A percentile compares a stretch with the other conserved stretches of the same genome.
Evolutionary conservation across 1,284 basidiomycete genomes (phyloP).

Genomic region (Golubevia pallescens): DNA sequence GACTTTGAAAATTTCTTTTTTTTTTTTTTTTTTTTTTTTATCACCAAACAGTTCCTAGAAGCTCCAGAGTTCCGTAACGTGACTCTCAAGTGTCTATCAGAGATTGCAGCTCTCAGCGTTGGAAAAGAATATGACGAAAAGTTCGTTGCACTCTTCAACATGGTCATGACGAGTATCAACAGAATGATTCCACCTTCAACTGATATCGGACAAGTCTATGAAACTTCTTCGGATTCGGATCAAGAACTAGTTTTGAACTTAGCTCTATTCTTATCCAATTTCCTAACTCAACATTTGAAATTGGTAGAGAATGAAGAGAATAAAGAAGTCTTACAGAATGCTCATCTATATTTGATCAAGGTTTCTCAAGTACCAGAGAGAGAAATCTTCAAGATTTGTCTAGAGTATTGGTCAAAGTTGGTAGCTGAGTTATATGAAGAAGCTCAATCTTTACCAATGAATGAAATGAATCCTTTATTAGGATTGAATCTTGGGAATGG

Average conservation of each 20-base stretch:
- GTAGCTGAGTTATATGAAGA: slow-evolving; percentile 98
- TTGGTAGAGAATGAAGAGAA: slow-evolving; percentile 90
- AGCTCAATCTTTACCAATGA: slow-evolving; percentile 87
- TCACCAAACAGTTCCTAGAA: slow-evolving; percentile 80
- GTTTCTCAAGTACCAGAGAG: slow-evolving; percentile 97
- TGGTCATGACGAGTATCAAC: slow-evolving; percentile 64
- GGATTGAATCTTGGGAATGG: slow-evolving; percentile 76
- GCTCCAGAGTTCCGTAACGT: slow-evolving; percentile 96
- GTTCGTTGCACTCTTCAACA: slow-evolving; percentile 95
- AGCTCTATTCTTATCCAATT: slow-evolving; percentile 94
- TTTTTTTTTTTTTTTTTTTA: not conserved
- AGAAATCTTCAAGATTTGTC: slow-evolving; percentile 98
- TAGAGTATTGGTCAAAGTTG: slow-evolving; percentile 99
- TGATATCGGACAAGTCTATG: slow-evolving; percentile 84
- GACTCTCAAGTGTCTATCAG: slow-evolving; percentile 95
- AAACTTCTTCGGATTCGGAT: slow-evolving; percentile 85
- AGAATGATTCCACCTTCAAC: slow-evolving; percentile 66
- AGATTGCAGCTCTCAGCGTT: slow-evolving; percentile 83
- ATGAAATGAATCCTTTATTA: slow-evolving; percentile 91
- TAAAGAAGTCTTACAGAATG: slow-evolving; percentile 79
- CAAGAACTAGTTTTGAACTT: slow-evolving; percentile 98
- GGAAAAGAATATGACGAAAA: slow-evolving; percentile 98
- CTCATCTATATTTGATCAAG: slow-evolving; percentile 98
- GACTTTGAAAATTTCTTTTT: not conserved
- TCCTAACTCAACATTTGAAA: slow-evolving; percentile 81